Evolutionary conservation across 1,139 yeast species (phyloP).

Genomic region (Saccharomyces pastorianus): DNA sequence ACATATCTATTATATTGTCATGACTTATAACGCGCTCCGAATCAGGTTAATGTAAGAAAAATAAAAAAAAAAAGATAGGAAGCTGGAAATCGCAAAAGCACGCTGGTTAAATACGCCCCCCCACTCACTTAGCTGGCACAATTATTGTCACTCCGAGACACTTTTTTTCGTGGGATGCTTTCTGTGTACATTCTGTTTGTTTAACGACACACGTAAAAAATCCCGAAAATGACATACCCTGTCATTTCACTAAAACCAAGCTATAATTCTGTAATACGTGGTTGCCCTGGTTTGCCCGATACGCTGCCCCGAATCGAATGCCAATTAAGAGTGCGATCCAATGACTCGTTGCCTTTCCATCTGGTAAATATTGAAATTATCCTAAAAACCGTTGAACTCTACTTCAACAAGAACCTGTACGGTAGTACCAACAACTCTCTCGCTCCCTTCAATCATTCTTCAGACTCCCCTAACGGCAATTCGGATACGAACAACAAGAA

Average conservation of each 20-base stretch:
- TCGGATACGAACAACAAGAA: slow-evolving; percentile 35
- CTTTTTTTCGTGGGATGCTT: background rate
- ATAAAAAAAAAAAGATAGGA: background rate
- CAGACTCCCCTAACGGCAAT: slow-evolving; percentile 5
- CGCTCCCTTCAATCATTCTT: slow-evolving; percentile 33
- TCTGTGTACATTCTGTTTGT: background rate
- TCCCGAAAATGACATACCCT: slow-evolving; percentile 22
- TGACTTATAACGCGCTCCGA: background rate
- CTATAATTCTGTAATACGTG: slow-evolving; percentile 42
- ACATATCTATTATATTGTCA: background rate
- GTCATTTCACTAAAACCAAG: slow-evolving; percentile 39
- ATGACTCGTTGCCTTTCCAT: slow-evolving; percentile 59
- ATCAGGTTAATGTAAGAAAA: background rate
- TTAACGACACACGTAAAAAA: background rate
- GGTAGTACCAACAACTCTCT: slow-evolving; percentile 10
- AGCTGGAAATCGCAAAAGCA: background rate
- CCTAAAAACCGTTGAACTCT: slow-evolving; percentile 28
- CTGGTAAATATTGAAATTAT: slow-evolving; percentile 54
- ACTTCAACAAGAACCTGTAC: slow-evolving; percentile 6
- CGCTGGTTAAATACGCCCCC: background rate
- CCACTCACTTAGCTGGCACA: background rate
- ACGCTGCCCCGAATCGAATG: slow-evolving; percentile 38
- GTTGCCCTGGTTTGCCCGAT: slow-evolving; percentile 59
- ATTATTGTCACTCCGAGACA: background rate
- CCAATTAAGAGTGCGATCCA: slow-evolving; percentile 30